Percentiles rank a stretch among this genome's conserved stretches.
phyloP scores from a whole-genome alignment of 441 rosid species.

The Macaranga tanarius region DNA sequence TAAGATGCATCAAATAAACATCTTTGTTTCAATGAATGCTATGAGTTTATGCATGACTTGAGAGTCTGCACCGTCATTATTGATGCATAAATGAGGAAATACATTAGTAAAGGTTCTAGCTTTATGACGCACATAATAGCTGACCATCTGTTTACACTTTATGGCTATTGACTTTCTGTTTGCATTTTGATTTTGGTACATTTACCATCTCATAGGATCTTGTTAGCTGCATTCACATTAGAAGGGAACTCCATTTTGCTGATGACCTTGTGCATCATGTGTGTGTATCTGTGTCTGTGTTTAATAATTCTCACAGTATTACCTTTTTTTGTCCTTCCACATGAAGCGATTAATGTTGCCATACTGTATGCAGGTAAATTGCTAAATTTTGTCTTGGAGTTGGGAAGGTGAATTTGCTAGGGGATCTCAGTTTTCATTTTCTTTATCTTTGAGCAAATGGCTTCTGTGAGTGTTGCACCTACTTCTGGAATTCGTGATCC shows the following conservation, averaged over 20 bases:
- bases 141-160: neutral
- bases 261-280: neutral
- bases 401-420: constrained; percentile 32
- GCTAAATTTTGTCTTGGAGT: constrained; percentile 27
- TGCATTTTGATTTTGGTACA: neutral
- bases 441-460: constrained; percentile 42
- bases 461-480: constrained; percentile 57
- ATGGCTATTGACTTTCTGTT: neutral
- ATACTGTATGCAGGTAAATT: constrained; percentile 30
- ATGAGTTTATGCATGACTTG: neutral
- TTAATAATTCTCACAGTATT: neutral
- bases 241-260: neutral
- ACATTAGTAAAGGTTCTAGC: neutral
- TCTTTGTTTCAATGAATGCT: neutral
- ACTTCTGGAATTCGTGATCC: constrained; percentile 53
- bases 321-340: neutral
- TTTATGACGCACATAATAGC: neutral
- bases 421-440: constrained; percentile 13
- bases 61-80: neutral
- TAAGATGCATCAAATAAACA: neutral
- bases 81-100: constrained; percentile 1
- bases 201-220: neutral
- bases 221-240: neutral
- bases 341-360: neutral
- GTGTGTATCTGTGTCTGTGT: neutral